Conservation (phyloP, 192 early-diverging fungal species). For the Coemansia sp. region DNA sequence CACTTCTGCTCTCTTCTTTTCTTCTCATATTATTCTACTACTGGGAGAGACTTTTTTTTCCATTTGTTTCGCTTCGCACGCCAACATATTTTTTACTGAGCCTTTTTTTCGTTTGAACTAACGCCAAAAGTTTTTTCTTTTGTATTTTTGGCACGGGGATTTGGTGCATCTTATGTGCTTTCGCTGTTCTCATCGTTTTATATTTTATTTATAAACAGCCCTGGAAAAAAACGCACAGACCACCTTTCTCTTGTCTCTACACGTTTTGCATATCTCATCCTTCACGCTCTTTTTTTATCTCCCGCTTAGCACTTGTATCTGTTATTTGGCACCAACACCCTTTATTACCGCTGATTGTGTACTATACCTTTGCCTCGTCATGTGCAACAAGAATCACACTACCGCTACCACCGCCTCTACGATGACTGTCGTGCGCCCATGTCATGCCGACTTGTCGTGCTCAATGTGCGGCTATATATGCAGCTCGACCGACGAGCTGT, state of each 20-base stretch:
- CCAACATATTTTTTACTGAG: background rate
- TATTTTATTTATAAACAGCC: background rate
- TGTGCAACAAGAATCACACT: background rate
- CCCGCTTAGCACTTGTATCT: background rate
- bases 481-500: slow-evolving; percentile 45
- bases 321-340: background rate
- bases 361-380: background rate
- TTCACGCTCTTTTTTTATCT: background rate
- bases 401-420: background rate
- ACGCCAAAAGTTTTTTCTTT: background rate
- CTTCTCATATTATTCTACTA: background rate
- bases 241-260: slow-evolving; percentile 9
- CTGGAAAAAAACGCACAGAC: slow-evolving; percentile 19
- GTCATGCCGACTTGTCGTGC: slow-evolving; percentile 17
- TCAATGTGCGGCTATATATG: slow-evolving; percentile 47
- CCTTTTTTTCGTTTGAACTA: background rate
- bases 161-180: background rate
- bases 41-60: background rate
- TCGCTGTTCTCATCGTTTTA: background rate
- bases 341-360: background rate
- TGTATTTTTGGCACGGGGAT: background rate
- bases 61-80: background rate
- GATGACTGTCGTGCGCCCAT: slow-evolving; percentile 8
- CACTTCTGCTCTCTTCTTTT: background rate
- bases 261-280: slow-evolving; percentile 1